These are phyloP conservation scores for Thuidium tamariscinum DNA, from an alignment of 225 moss, liverwort and hornwort genomes.

Conservation along the genomic window DNA sequence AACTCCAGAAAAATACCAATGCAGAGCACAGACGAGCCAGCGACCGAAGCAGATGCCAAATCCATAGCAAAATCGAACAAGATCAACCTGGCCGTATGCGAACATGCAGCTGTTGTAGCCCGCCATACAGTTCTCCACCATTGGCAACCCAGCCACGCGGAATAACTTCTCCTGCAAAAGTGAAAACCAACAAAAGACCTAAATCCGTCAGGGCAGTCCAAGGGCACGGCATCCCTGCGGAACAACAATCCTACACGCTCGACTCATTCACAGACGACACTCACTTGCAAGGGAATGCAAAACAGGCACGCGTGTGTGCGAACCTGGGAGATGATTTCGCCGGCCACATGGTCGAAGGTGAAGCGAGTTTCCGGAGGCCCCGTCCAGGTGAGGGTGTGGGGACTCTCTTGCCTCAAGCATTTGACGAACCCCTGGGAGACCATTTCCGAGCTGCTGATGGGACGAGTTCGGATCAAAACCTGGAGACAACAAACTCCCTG, in stretches of 20 bases:
- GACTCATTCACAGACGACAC: neutral
- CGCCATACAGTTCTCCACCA: constrained; percentile 50
- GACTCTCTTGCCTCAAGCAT: constrained; percentile 4
- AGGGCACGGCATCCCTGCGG: neutral
- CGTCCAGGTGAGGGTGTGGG: constrained; percentile 7
- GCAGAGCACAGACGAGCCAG: neutral
- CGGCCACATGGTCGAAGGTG: constrained; percentile 58
- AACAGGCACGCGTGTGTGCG: neutral
- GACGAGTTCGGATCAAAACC: constrained; percentile 45
- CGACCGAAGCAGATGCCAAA: neutral
- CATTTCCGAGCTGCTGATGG: constrained; percentile 31
- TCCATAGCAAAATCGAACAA: neutral
- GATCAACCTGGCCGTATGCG: constrained; percentile 33
- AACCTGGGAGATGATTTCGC: constrained; percentile 44
- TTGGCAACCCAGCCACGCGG: constrained; percentile 38
- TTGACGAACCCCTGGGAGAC: constrained; percentile 37
- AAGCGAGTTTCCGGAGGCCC: constrained; percentile 54
- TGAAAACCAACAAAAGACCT: neutral
- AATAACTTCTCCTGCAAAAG: constrained; percentile 39
- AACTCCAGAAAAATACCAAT: neutral
- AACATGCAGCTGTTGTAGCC: constrained; percentile 60
- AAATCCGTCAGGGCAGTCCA: neutral
- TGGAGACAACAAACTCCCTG: neutral
- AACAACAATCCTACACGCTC: neutral
- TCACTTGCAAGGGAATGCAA: neutral